Base-by-base conservation (phyloP, 2,329 filamentous ascomycete species). In the Harringtonia aguacate region DNA sequence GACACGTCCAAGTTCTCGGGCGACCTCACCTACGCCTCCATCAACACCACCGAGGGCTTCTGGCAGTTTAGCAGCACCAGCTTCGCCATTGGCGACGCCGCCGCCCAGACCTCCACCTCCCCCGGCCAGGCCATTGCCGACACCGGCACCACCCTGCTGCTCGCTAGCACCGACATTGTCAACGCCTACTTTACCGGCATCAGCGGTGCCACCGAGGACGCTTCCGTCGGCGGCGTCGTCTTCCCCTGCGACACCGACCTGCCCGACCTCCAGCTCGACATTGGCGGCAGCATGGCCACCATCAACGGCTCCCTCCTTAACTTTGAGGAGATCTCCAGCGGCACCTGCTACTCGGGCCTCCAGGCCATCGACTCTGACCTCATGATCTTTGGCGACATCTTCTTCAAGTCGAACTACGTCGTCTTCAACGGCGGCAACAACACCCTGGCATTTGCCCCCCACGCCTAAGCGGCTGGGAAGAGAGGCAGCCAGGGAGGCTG, bases 341-440 rank as follows among this genome's bases (percentile, higher is more conserved):
- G 67, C 35, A 75, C 66, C 44, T 86, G 81, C 66, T 84, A 81
- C 52, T 81, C 80, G 47, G 81, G 79, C 52, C 62, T 86, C 17
- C 81, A 86, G 63, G 68, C 72, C 28, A 75, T 73, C 38, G 66
- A 69, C 2, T 63, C 64, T 14, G 61, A 64, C 24, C 59, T 82
- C 31, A 75, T 79, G 60, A 79, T 86, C 56, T 78, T 73, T 54
- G 75, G 75, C 17, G 74, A 78, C 54, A 70, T 77, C 53, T 70
- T 79, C 56, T 77, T 79, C 64, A 77, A 77, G 63, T 73, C 70
- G 28, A 70, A 77, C 55, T 77, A 75, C 52, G 70, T 77, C 21
- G 73, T 66, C 15, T 77, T 77, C 55, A 70, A 77, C 56, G 68
- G 63, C 29, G 73, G 70, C 36, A 75, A 77, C 60, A 72, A 68